These are phyloP conservation scores for Incumbomyces lentus DNA, from an alignment of 2,329 filamentous ascomycete species.

Conservation along the genomic window DNA sequence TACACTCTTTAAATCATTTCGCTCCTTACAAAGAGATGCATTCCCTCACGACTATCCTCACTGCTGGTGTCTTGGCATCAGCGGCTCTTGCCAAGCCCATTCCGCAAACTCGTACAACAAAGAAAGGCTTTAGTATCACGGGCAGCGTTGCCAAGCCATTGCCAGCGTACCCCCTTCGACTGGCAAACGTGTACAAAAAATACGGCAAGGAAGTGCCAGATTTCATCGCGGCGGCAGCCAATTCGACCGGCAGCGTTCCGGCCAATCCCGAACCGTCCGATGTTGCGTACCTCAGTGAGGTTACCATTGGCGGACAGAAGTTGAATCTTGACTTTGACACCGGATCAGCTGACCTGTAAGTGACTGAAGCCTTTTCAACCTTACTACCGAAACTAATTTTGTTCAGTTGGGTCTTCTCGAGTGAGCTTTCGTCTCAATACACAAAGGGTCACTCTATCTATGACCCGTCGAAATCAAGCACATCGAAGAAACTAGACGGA, in stretches of 20 bases:
- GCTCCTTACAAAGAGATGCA: conserved; percentile 12
- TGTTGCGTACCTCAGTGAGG: conserved; percentile 49
- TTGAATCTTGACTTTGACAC: conserved; percentile 64
- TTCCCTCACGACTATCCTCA: conserved; percentile 13
- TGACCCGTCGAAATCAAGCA: conserved; percentile 36
- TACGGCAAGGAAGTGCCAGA: conserved; percentile 16
- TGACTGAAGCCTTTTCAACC: conserved; percentile 8
- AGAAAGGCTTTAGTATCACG: conserved; percentile 18
- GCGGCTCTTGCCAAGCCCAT: conserved; percentile 13
- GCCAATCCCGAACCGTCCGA: conserved; percentile 42
- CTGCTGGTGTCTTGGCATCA: conserved; percentile 10
- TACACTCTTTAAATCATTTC: background rate
- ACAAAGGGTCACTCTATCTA: conserved; percentile 50
- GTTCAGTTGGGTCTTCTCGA: conserved; percentile 57
- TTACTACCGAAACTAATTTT: conserved; percentile 14
- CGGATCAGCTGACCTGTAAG: conserved; percentile 56
- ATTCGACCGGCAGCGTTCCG: conserved; percentile 16
- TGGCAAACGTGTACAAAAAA: conserved; percentile 17
- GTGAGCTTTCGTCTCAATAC: conserved; percentile 41
- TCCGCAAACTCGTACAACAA: conserved; percentile 7
- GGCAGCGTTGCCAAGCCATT: conserved; percentile 15
- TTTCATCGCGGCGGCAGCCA: conserved; percentile 9
- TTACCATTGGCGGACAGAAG: conserved; percentile 53
- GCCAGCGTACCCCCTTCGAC: conserved; percentile 15
- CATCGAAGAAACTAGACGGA: conserved; percentile 37